phyloP scores from a whole-genome alignment of 805 yeast genomes.

The Candida jianshihensis region DNA sequence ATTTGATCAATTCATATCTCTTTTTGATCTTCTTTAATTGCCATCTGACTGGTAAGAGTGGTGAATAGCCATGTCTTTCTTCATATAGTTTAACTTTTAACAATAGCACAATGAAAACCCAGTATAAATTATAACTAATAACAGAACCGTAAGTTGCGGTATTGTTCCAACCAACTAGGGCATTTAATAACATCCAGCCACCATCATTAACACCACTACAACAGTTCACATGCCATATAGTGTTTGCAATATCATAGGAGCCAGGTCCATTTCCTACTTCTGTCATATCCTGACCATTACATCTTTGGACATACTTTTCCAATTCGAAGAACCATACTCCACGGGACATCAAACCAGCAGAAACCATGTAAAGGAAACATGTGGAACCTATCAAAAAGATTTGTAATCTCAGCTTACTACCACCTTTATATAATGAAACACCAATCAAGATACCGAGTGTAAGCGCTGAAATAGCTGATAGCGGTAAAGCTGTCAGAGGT shows the following conservation, averaged over 20 bases:
- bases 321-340: slow-evolving; percentile 90
- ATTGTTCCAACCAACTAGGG: slow-evolving; percentile 89
- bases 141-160: slow-evolving; percentile 90
- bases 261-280: slow-evolving; percentile 94
- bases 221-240: slow-evolving; percentile 93
- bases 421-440: slow-evolving; percentile 61
- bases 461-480: slow-evolving; percentile 57
- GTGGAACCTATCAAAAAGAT: slow-evolving; percentile 70
- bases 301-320: slow-evolving; percentile 62
- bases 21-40: slow-evolving; percentile 49
- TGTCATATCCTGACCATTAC: slow-evolving; percentile 76
- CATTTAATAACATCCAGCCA: slow-evolving; percentile 87
- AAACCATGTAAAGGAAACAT: slow-evolving; percentile 75
- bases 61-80: slow-evolving; percentile 53
- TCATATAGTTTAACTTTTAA: slow-evolving; percentile 42
- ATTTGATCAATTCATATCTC: slow-evolving; percentile 27
- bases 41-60: slow-evolving; percentile 54
- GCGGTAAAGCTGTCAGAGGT: slow-evolving; percentile 56
- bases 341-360: slow-evolving; percentile 81
- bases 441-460: slow-evolving; percentile 61
- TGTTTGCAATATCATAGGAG: slow-evolving; percentile 68
- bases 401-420: slow-evolving; percentile 70
- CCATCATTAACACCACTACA: slow-evolving; percentile 90
- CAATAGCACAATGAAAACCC: slow-evolving; percentile 47
- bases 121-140: slow-evolving; percentile 61